Evolutionary conservation across 805 yeast genomes (phyloP), one percentile per base, ranked within the genome.

Genomic region (Metschnikowia matae): DNA sequence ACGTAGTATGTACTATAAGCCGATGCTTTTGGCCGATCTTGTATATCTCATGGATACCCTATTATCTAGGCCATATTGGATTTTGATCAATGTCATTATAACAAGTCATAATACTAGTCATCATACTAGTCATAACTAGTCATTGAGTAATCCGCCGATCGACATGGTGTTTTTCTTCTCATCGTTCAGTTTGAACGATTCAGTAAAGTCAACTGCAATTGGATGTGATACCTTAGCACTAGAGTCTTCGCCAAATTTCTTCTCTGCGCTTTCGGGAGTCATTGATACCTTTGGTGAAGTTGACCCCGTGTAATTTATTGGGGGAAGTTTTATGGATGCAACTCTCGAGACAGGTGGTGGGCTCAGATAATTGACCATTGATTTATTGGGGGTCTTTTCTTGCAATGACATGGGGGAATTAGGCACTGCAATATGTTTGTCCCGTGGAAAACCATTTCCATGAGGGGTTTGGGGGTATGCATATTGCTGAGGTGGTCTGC

Each of bases 91-190:
- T 26, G 29, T 26, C 29, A 26, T 26, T 8, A 26, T 4, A 8
- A 26, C 11, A 26, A 26, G 29, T 26, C 29, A 26, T 26, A 10
- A 8, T 26, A 26, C 29, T 26, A 26, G 29, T 26, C 20, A 26
- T n/a, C 33, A 23, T 23, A 23, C 26, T 23, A 23, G 26, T 23
- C 26, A n/a, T 6, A 6, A 14, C 26, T 45, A 50, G 26, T 63
- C 68, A 52, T 73, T 73, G 39, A 73, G 65, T 38, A 73, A 53
- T 4, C 76, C 75, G 4, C 73, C 73, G 35, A 73, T 71, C 13
- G 78, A 72, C 61, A 69, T 64, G 11, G 62, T 58, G 5, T 59
- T 59, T 18, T 54, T 60, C 38, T 56, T 56, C 20, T 55, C 42
- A 23, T 36, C 46, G 46, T 46, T 50, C 39, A 51, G 40, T 42